These are phyloP conservation scores for Cornus controversa DNA, from an alignment of 148 eudicot species.

Conservation along the genomic window DNA sequence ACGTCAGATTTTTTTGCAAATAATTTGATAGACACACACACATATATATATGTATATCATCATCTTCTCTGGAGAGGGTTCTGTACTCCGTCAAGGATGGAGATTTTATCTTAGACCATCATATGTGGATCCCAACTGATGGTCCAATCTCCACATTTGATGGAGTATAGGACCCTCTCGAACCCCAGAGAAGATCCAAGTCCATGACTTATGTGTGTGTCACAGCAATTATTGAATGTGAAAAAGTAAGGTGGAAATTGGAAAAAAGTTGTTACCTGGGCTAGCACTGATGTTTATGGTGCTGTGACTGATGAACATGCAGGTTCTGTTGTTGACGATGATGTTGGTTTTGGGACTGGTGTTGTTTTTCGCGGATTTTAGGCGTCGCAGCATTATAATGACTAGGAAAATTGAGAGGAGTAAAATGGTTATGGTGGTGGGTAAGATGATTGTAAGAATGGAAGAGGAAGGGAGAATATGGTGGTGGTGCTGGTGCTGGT, in stretches of 20 bases:
- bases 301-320: slow-evolving; percentile 47
- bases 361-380: slow-evolving; percentile 29
- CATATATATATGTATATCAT: too few relatives aligned
- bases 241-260: too few relatives aligned
- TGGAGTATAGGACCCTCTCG: too few relatives aligned
- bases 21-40: not conserved
- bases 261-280: slow-evolving; percentile 41
- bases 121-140: too few relatives aligned
- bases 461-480: slow-evolving; percentile 32
- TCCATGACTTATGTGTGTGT: too few relatives aligned
- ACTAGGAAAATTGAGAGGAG: slow-evolving; percentile 45
- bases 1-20: not conserved
- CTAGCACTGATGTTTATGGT: slow-evolving; percentile 32
- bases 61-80: too few relatives aligned
- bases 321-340: slow-evolving; percentile 27
- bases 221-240: not conserved
- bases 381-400: slow-evolving; percentile 52
- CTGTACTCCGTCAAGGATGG: too few relatives aligned
- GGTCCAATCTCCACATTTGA: too few relatives aligned
- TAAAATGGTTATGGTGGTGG: slow-evolving; percentile 56
- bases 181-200: too few relatives aligned
- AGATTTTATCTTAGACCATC: too few relatives aligned
- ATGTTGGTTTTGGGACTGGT: slow-evolving; percentile 22
- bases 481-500: not conserved
- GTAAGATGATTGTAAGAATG: slow-evolving; percentile 52